Base-by-base conservation (phyloP, 306 rosid genomes). In the Biancaea sappan region DNA sequence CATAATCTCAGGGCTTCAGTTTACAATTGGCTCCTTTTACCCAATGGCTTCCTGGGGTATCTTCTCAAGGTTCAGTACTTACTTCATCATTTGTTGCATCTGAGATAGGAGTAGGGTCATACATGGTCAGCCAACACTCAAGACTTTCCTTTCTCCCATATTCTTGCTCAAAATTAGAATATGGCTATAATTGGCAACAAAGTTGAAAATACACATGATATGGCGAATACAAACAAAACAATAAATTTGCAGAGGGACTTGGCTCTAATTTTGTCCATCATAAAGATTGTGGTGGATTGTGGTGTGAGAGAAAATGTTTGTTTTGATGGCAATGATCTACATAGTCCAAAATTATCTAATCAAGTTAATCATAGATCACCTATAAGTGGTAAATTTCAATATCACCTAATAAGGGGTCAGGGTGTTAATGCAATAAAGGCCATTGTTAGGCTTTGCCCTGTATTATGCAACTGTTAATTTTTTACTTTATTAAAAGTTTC, bases 11-110 rank as follows among this genome's bases (percentile, higher is more conserved):
- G 77, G 90, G 92, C 61, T 91, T 89, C 81, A 94, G 94, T 86
- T 85, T 94, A 73, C 98, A 91, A 73, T 79, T 94, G 92, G 98
- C 90, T 62, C 98, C 96, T 77, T 97, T 97, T 21, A 84, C 93
- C 66, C 98, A 94, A 85, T 78, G 89, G 60, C 70, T 76, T 81
- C 79, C 88, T 66, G 54, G 57, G 74, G 71, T 77, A 71, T 70
- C 96, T 58, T 85, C 94, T 77, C 96, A 85, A 69, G 80, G 63
- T 71, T 77, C 84, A 74, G 84, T 58, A 75, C 52, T 65, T 61
- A 74, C 75, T 66, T 72, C 92, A 66, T 41, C 69, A 37, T 82
- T 72, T 56, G 77, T 74, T 52, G 76, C 81, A 61, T 84, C 87
- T 43, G 91, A 86, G 74, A 78, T 73, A 32, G 88, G 69, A 72